Base-by-base conservation (phyloP, 1,284 basidiomycete genomes). In the Mycena citricolor region DNA sequence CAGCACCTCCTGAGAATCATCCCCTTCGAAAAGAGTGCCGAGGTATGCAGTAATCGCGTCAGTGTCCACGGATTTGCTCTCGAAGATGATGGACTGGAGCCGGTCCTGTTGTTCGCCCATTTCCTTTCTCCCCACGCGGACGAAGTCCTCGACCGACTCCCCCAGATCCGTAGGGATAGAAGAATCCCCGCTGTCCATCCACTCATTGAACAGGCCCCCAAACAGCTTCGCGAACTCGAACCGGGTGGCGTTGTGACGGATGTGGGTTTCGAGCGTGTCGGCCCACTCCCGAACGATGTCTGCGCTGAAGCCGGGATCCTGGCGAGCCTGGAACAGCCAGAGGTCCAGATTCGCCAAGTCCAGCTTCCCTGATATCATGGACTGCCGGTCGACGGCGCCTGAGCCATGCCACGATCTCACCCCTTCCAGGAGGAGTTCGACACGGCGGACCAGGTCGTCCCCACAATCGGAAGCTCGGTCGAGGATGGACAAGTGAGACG, bases 211-310 rank as follows among this genome's bases (percentile, higher is more conserved):
- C 13, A 72, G 57, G 20, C 54, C 62, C 0, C 69, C 69, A 32
- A 70, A 72, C 5, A 71, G 57, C 35, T 62, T 66, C 7, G 68
- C 70, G n/a, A 62, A 65, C 21, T 70, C 68, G 34, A 69, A 68
- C 4, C 64, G 60, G 52, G 59, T 64, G 24, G 55, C 37, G 5
- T 57, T 60, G 34, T 68, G 67, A 13, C 52, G 54, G 24, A 72
- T 65, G 43, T 71, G 67, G 1, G 60, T 58, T 51, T 71, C 67
- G 13, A 73, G 54, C 1, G 58, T 62, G 14, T 64, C 54, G 2
- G 56, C 61, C 70, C 70, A 71, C 34, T 58, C 58, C 29, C 57
- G 51, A 12, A 67, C 54, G 32, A 67, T 58, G 12, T 63, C 61
- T 4, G 37, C 44, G 35, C 57, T 63, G 42, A 72, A 70, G 49